A percentile compares a stretch with the other conserved stretches of the same genome.
phyloP scores from a whole-genome alignment of 176 grass and related monocot genomes.

The Aegilops bicornis region DNA sequence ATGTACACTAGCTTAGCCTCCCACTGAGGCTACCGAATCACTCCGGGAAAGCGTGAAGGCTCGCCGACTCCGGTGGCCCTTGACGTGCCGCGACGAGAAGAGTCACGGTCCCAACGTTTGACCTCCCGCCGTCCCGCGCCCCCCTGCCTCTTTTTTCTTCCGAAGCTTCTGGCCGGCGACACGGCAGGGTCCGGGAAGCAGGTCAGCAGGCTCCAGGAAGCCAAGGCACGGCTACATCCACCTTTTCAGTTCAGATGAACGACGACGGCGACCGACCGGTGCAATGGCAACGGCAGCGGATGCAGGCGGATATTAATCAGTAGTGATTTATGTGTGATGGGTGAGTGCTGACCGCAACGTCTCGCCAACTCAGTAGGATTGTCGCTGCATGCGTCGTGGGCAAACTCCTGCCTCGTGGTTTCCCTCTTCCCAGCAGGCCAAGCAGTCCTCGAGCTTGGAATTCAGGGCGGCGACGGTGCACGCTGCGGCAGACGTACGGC shows the following conservation, averaged over 20 bases:
- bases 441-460: neutral
- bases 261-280: neutral
- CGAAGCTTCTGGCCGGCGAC: slow-evolving; percentile 36
- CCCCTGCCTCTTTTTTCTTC: neutral
- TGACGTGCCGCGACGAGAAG: neutral
- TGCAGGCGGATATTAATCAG: neutral
- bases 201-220: slow-evolving; percentile 37
- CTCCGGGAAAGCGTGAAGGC: neutral
- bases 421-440: neutral
- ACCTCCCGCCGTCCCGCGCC: neutral
- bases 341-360: neutral
- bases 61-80: neutral
- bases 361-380: neutral
- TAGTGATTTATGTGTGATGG: too few relatives aligned
- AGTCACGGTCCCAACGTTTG: neutral
- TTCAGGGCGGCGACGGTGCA: neutral
- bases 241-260: neutral
- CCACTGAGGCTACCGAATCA: neutral
- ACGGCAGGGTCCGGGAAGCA: slow-evolving; percentile 41
- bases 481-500: neutral
- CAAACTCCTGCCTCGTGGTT: neutral
- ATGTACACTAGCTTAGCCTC: neutral
- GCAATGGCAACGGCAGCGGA: neutral
- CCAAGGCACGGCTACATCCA: neutral
- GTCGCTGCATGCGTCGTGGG: neutral